Conservation (phyloP, 257 asterid species). For the Primulina huaijiensis region DNA sequence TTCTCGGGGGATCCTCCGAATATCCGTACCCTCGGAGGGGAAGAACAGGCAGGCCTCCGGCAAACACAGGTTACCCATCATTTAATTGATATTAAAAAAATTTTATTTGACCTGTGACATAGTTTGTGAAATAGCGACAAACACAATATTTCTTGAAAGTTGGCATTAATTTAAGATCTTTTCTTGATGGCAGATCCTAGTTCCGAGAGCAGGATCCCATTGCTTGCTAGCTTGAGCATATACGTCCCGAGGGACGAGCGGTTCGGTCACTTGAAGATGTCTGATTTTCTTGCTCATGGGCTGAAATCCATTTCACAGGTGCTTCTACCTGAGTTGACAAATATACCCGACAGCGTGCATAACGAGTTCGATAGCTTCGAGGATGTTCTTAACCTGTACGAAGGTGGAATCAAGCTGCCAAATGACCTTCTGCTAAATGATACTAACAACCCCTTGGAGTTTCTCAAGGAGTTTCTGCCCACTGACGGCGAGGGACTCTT, state of each 20-base stretch:
- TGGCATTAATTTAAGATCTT: background rate
- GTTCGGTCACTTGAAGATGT: conserved; percentile 41
- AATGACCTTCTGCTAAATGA: conserved; percentile 15
- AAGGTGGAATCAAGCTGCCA: conserved; percentile 41
- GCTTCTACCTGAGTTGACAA: conserved; percentile 35
- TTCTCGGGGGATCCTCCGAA: conserved; percentile 39
- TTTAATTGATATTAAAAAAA: no score
- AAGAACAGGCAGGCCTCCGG: conserved; percentile 59
- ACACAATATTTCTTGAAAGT: no score
- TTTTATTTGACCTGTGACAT: no score
- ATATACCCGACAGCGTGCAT: conserved; percentile 29
- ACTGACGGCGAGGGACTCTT: conserved; percentile 34
- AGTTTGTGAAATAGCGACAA: no score
- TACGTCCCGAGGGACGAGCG: conserved; percentile 52
- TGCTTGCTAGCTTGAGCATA: conserved; percentile 41
- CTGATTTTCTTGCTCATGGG: conserved; percentile 41
- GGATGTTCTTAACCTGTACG: conserved; percentile 35
- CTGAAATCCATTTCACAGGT: conserved; percentile 37
- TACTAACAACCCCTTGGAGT: conserved; percentile 27
- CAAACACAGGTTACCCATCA: conserved; percentile 39
- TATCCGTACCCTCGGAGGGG: conserved; percentile 77
- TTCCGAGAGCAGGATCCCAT: conserved; percentile 47
- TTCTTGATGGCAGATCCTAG: conserved; percentile 40
- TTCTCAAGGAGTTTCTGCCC: conserved; percentile 35
- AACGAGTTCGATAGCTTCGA: conserved; percentile 41